phyloP scores from a whole-genome alignment of 2,329 filamentous ascomycete species.

The Fusarium austroafricanum region DNA sequence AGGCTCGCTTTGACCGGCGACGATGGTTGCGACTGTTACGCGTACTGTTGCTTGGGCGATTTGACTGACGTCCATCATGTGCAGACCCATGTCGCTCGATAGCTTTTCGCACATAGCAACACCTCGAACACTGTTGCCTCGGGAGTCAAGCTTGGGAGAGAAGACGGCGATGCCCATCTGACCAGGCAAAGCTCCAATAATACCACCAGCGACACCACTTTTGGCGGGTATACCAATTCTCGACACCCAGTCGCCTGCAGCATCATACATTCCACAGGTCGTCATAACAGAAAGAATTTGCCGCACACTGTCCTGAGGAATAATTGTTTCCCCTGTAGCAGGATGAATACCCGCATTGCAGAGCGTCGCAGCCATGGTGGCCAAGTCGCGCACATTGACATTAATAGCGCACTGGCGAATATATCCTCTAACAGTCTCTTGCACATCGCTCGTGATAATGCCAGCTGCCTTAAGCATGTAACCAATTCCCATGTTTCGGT shows the following conservation, averaged over 20 bases:
- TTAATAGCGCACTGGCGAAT: constrained; percentile 56
- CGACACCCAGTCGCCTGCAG: constrained; percentile 55
- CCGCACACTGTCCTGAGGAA: constrained; percentile 52
- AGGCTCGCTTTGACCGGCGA: constrained; percentile 43
- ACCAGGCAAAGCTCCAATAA: constrained; percentile 49
- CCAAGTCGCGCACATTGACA: constrained; percentile 55
- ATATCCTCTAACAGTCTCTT: constrained; percentile 53
- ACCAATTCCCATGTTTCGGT: constrained; percentile 53
- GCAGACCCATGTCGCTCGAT: constrained; percentile 50
- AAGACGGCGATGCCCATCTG: constrained; percentile 50
- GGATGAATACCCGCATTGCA: constrained; percentile 54
- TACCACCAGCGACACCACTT: constrained; percentile 51
- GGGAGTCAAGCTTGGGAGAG: constrained; percentile 49
- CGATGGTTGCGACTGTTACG: constrained; percentile 47
- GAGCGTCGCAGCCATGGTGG: constrained; percentile 55
- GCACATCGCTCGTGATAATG: constrained; percentile 51
- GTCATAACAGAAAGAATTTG: constrained; percentile 57
- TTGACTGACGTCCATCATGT: constrained; percentile 53
- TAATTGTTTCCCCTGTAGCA: constrained; percentile 49
- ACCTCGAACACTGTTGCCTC: constrained; percentile 50
- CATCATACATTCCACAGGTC: constrained; percentile 57
- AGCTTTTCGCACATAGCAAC: constrained; percentile 49
- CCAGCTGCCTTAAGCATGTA: constrained; percentile 57
- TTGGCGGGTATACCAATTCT: constrained; percentile 55
- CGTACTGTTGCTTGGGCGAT: constrained; percentile 47